Percentiles rank a stretch among this genome's conserved stretches.
phyloP scores from a whole-genome alignment of 2,329 filamentous ascomycete genomes.

The Aaosphaeria arxii region DNA sequence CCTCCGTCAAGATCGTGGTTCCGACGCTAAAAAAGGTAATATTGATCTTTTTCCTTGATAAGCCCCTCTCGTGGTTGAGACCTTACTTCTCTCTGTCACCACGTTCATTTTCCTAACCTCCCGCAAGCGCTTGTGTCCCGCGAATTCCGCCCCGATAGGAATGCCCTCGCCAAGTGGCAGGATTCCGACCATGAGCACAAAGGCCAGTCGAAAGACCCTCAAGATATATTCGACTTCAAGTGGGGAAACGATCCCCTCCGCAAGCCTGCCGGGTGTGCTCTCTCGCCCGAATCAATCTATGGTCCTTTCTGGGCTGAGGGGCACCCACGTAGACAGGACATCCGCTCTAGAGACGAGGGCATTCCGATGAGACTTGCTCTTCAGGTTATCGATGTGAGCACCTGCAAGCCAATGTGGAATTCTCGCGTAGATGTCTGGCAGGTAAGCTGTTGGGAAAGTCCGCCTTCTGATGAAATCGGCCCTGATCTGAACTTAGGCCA shows the following conservation, averaged over 20 bases:
- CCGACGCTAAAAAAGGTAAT: constrained; percentile 1
- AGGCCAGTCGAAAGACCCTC: constrained; percentile 7
- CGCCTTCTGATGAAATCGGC: not conserved
- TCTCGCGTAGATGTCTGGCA: constrained; percentile 53
- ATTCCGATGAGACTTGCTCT: constrained; percentile 49
- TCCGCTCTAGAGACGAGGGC: constrained; percentile 46
- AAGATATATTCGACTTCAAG: constrained; percentile 3
- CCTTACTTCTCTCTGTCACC: not conserved
- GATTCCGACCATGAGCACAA: constrained; percentile 13
- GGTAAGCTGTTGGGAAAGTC: constrained; percentile 12
- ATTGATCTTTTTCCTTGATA: not conserved
- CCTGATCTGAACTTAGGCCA: not conserved
- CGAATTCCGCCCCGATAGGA: constrained; percentile 6
- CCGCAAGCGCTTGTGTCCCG: not conserved
- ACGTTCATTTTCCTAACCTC: not conserved
- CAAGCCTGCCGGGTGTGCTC: constrained; percentile 7
- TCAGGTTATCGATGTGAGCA: constrained; percentile 52
- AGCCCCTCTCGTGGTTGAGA: not conserved
- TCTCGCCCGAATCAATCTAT: constrained; percentile 14
- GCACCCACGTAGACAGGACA: constrained; percentile 47
- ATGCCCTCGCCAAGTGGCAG: constrained; percentile 15
- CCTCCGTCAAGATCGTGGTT: constrained; percentile 11
- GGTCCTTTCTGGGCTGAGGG: constrained; percentile 34
- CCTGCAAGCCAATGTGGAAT: constrained; percentile 48
- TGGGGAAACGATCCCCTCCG: constrained; percentile 1